Evolutionary conservation across 1,284 basidiomycete species (phyloP).

Genomic region (Meira miltonrushii): DNA sequence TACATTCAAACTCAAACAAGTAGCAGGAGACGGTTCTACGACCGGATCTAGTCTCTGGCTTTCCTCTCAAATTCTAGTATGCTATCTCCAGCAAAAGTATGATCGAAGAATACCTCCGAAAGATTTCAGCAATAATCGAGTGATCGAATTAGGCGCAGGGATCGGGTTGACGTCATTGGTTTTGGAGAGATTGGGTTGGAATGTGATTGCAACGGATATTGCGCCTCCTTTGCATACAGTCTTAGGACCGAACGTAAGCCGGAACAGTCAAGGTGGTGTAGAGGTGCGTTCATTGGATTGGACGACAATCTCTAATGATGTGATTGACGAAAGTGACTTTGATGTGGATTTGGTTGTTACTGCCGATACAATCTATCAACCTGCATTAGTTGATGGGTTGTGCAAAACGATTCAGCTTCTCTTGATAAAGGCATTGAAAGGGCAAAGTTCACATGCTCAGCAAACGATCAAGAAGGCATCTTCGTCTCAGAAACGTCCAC

Average conservation of each 20-base stretch:
- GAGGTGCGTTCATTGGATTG: not conserved
- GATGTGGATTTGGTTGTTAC: not conserved
- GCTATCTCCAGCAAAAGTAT: not conserved
- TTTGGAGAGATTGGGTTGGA: slow-evolving; percentile 13
- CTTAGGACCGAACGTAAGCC: not conserved
- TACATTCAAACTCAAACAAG: not conserved
- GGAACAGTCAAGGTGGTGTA: not conserved
- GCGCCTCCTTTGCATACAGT: not conserved
- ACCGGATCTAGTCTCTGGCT: slow-evolving; percentile 10
- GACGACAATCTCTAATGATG: not conserved
- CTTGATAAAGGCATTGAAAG: too few species aligned
- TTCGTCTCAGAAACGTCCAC: too few species aligned
- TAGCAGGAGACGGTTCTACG: not conserved
- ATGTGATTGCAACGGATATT: slow-evolving; percentile 2
- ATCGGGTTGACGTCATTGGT: slow-evolving; percentile 44
- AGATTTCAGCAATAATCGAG: slow-evolving; percentile 15
- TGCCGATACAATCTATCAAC: slow-evolving; percentile 5
- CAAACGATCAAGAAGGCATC: too few species aligned
- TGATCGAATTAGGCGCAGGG: slow-evolving; percentile 47
- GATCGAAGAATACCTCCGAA: slow-evolving; percentile 25
- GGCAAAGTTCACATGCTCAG: too few species aligned
- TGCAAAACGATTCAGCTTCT: too few species aligned
- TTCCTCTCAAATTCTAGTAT: not conserved
- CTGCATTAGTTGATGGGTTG: not conserved
- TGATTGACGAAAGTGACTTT: not conserved